Evolutionary conservation across 257 asterid species (phyloP), one percentile per base, ranked within the genome.

Genomic region (Phtheirospermum japonicum): DNA sequence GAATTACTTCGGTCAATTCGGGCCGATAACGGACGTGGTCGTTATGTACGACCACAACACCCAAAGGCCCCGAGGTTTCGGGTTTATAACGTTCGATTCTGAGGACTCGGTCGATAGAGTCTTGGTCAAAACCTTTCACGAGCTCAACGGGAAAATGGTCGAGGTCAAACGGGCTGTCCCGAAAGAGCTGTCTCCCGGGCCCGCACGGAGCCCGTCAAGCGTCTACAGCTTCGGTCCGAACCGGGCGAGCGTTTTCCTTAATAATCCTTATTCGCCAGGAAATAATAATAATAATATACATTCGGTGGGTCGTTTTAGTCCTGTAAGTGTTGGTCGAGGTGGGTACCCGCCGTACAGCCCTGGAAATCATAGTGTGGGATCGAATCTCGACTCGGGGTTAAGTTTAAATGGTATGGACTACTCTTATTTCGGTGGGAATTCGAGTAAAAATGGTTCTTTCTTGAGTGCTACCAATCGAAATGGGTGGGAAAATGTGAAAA

Each of bases 271-370:
- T 65, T 55, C 78, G 36, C 90, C 79, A 26, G 93, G 86, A 34
- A 72, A 70, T 51, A 70, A 69, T 60, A 55, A 63, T 76, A 39
- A 76, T 90, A 74, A 67, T 72, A 72, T 87, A 83, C 51, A 23
- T 23, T 23, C 28, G 28, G 28, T 23, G 28, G 81, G 88, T 39
- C 77, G 87, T 32, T 82, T 77, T 77, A 82, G 87, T 71, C 95
- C 88, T 10, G 74, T 68, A 34, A 59, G 82, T 52, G 80, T 75
- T 63, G 85, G 85, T 34, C 83, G 80, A 33, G 83, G 64, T 61
- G 94, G 87, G 63, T 86, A 79, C 76, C 86, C 84, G 37, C 86
- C 83, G 5, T 81, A 79, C 42, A 69, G 71, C 73, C 86, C 84
- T 16, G 71, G 77, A 33, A 76, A 61, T 62, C 84, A 78, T 62